Evolutionary conservation across 306 rosid species (phyloP).

Genomic region (Castanea crenata): DNA sequence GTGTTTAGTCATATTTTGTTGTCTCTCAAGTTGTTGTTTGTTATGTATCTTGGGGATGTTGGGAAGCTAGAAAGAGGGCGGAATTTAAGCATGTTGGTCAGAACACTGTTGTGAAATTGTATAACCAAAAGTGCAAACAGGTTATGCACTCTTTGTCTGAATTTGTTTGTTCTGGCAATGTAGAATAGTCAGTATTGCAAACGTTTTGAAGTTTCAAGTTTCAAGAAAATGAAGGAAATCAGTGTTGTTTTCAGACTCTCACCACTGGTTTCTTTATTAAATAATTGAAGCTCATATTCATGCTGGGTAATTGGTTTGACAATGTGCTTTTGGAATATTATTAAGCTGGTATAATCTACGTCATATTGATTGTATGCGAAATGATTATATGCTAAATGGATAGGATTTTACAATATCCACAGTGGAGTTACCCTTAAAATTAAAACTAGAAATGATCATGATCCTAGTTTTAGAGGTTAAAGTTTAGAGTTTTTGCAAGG

Average conservation of each 20-base stretch:
- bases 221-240: background rate
- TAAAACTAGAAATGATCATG: no score
- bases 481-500: no score
- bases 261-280: background rate
- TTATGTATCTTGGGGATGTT: constrained; percentile 12
- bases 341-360: no score
- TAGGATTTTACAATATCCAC: no score
- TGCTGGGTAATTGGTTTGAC: no score
- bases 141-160: constrained; percentile 29
- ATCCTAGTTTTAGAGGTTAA: no score
- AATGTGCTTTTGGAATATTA: no score
- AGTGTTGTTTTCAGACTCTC: background rate
- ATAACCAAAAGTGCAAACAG: constrained; percentile 19
- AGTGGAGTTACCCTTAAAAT: no score
- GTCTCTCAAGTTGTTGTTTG: constrained; percentile 17
- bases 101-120: constrained; percentile 32
- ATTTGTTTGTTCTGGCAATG: constrained; percentile 26
- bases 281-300: no score
- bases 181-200: constrained; percentile 16
- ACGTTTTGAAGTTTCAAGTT: background rate
- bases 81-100: constrained; percentile 23
- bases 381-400: no score
- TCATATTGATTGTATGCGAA: no score
- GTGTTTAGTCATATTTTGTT: constrained; percentile 24
- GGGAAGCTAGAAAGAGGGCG: constrained; percentile 26